A percentile compares a stretch with the other conserved stretches of the same genome.
Evolutionary conservation across 129 eudicot genomes (phyloP).

Genomic region (Logfia minima): DNA sequence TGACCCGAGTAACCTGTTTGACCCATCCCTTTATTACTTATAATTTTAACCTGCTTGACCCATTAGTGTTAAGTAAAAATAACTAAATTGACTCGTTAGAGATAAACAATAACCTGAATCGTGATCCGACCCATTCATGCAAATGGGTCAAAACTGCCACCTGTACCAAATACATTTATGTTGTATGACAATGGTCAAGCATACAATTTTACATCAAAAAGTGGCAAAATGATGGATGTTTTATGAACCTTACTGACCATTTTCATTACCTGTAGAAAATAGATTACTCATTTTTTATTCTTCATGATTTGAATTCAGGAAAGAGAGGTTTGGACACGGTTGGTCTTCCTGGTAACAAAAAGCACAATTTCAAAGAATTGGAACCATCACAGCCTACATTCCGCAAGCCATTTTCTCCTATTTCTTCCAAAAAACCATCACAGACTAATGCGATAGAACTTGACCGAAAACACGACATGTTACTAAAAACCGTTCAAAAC

Average conservation of each 20-base stretch:
- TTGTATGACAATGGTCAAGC: background rate
- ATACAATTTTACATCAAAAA: too few relatives aligned
- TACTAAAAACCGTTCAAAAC: slow-evolving; percentile 41
- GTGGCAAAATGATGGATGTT: too few relatives aligned
- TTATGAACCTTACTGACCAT: too few relatives aligned
- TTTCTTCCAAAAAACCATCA: slow-evolving; percentile 54
- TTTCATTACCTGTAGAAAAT: background rate
- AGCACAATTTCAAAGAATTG: slow-evolving; percentile 42
- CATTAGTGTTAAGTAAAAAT: background rate
- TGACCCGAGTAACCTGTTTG: background rate
- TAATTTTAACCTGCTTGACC: background rate
- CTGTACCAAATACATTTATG: too few relatives aligned
- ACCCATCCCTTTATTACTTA: background rate
- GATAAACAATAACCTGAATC: too few relatives aligned
- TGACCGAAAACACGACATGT: slow-evolving; percentile 41
- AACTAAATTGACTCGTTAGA: background rate
- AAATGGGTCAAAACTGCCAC: background rate
- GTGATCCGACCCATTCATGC: too few relatives aligned
- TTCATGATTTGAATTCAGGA: background rate
- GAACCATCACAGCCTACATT: slow-evolving; percentile 39
- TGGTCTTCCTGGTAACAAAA: slow-evolving; percentile 26
- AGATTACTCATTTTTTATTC: background rate
- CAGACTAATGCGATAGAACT: slow-evolving; percentile 40
- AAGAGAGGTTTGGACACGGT: slow-evolving; percentile 9
- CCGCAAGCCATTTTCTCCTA: slow-evolving; percentile 80